These are phyloP conservation scores for Beverwykella pulmonaria DNA, from an alignment of 495 filamentous ascomycete species.

Conservation along the genomic window DNA sequence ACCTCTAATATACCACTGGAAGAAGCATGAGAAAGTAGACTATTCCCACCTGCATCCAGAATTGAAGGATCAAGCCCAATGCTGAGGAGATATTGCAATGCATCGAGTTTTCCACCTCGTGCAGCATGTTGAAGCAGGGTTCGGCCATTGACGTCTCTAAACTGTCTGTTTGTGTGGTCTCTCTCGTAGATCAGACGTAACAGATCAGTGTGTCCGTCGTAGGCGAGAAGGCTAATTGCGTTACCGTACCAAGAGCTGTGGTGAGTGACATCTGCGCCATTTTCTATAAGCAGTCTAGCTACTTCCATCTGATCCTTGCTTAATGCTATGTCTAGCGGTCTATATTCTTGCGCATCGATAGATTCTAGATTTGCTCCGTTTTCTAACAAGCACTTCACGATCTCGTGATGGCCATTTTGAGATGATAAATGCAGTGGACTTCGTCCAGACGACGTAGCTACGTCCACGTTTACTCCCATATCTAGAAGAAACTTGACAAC, in stretches of 20 bases:
- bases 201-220: not conserved
- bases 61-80: not conserved
- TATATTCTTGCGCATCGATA: not conserved
- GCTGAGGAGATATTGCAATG: conserved; percentile 3
- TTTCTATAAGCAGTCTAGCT: not conserved
- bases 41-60: not conserved
- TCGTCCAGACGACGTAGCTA: not conserved
- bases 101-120: not conserved
- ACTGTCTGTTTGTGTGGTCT: not conserved
- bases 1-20: not conserved
- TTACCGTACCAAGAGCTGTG: not conserved
- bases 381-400: not conserved
- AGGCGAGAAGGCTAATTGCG: not conserved
- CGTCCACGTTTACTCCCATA: not conserved
- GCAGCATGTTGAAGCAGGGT: not conserved
- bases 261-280: not conserved
- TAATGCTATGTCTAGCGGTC: not conserved
- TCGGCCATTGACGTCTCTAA: not conserved
- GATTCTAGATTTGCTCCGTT: not conserved
- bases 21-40: not conserved
- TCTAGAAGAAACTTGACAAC: not conserved
- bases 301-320: not conserved
- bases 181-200: not conserved
- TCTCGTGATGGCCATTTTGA: not conserved
- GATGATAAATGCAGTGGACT: not conserved